Base-by-base conservation (phyloP, 116 monocot genomes). In the Phalaenopsis hybrid region DNA sequence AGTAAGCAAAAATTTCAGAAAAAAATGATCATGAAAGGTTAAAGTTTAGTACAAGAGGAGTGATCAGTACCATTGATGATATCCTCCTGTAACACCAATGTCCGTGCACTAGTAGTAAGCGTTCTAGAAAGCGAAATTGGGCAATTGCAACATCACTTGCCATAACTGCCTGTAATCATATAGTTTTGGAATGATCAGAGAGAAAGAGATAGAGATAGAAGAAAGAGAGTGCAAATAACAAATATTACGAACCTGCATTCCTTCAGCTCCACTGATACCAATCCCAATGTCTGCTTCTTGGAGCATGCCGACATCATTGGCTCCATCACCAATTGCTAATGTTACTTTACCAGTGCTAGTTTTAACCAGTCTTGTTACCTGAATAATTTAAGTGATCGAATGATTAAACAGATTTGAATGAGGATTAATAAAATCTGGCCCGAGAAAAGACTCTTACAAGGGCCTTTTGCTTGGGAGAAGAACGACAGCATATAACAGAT, bases 261-360 rank as follows among this genome's bases (percentile, higher is more conserved):
- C 93, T 87, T 93, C 93, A 78, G 81, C 89, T 81, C 93, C 93
- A 43, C 93, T 93, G 55, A 93, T 89, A 8, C 93, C 93, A 52
- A 93, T 81, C 21, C 93, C 93, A 33, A 93, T 93, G 80, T 93
- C 93, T 70, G 93, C 90, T 90, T 93, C 93, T 85, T 93, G 93
- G 76, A 93, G 91, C 93, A 93, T 93, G 55, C 93, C 93, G 6
- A 93, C 93, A 79, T 93, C 93, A 82, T 93, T 93, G 58, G 90
- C 93, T 17, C 90, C 93, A 81, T 93, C 93, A 69, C 93, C 93
- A 75, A 93, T 90, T 33, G 82, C 93, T 55, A 93, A 79, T 21
- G 93, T 93, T 70, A 90, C 90, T 81, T 87, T 93, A 37, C 79
- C 13, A 25, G 87, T 87, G 79, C 88, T 90, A 4, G 81, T 79